Evolutionary conservation across 805 yeast species (phyloP), one percentile per base, ranked within the genome.

Genomic region (Suhomyces sp.): DNA sequence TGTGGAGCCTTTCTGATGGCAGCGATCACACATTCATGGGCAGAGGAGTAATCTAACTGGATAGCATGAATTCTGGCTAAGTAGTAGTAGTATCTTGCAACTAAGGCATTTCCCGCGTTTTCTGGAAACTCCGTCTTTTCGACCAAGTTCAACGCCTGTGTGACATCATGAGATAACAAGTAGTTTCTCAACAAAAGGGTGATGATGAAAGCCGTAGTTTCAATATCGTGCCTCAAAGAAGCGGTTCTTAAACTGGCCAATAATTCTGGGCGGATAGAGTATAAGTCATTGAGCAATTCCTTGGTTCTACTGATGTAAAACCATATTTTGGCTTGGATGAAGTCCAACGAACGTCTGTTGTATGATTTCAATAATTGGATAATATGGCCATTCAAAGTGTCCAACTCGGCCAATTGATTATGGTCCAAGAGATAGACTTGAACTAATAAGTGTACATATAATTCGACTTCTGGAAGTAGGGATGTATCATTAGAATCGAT

Each of bases 1-100:
- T 88, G 96, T 18, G 99, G 98, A 7, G 95, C 90, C 60, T 93
- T 93, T 68, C 98, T 82, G 35, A 90, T 83, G 2, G 98, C 96
- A n/a, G 93, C 88, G 37, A 88, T 84, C 38, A 86, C 85, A 55
- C 80, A 88, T 53, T 90, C 96, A 53, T 83, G 81, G 2, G 98
- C 96, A 13, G 85, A 70, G 2, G 95, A 80, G 61, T 93, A 93
- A 63, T 93, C 90, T 49, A 93, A 77, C 67, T 91, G 98, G 47
- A 93, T 82, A 4, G 97, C 88, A 51, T 79, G 80, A 53, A 93
- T 86, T 46, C 84, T 81, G n/a, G 96, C 91, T 56, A 88, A 67
- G 55, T 93, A 93, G 65, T 83, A 93, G 63, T 79, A 83, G 58
- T 88, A 90, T 63, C 99, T 78, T 6, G 97, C 95, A 31, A 83